These are phyloP conservation scores for Excoecaria cochinchinensis DNA, from an alignment of 345 rosid species.

Conservation along the genomic window DNA sequence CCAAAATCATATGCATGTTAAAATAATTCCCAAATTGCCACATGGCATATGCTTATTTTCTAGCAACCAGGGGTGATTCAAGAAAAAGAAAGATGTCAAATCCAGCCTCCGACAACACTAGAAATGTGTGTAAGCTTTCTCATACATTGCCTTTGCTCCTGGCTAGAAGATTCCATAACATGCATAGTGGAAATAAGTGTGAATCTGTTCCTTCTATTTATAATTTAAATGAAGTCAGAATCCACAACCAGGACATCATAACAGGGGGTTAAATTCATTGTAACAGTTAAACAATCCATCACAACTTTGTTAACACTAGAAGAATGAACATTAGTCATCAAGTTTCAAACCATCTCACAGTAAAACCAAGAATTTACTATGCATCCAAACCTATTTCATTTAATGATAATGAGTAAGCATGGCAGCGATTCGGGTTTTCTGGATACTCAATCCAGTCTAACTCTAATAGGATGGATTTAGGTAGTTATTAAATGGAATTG, in stretches of 20 bases:
- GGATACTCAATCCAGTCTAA: too few species aligned
- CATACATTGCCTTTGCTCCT: not conserved
- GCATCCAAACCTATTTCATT: not conserved
- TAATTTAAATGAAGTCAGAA: not conserved
- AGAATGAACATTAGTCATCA: not conserved
- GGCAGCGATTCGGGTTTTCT: too few species aligned
- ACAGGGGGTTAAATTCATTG: not conserved
- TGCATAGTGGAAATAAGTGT: not conserved
- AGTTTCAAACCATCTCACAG: not conserved
- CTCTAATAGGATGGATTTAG: too few species aligned
- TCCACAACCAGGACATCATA: not conserved
- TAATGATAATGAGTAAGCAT: not conserved
- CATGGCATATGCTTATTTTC: not conserved
- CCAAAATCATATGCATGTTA: not conserved
- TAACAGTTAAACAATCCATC: not conserved
- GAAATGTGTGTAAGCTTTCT: not conserved
- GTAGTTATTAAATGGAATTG: too few species aligned
- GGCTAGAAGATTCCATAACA: not conserved
- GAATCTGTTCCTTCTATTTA: not conserved
- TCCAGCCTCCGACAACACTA: not conserved
- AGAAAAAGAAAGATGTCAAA: not conserved
- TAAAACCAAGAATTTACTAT: not conserved
- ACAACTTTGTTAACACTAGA: not conserved
- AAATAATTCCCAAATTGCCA: not conserved
- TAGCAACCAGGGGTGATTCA: not conserved